Conservation (phyloP, 1,284 basidiomycete species). For the Calocybe gambosa region DNA sequence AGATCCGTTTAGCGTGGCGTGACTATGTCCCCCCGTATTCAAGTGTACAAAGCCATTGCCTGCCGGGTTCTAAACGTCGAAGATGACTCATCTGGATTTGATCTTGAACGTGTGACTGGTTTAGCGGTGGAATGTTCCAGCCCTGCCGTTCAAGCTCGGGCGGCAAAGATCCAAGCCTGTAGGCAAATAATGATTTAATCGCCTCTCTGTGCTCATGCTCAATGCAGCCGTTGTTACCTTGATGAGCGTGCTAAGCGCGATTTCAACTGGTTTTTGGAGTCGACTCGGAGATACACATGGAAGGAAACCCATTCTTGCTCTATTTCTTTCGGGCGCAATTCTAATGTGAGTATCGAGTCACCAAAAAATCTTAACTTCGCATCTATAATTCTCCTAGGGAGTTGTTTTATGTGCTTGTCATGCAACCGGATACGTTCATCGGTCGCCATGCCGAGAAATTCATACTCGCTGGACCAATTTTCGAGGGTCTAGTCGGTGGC, state of each 20-base stretch:
- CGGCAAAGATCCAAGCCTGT: constrained; percentile 41
- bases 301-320: constrained; percentile 36
- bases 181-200: constrained; percentile 11
- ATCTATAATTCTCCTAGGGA: constrained; percentile 29
- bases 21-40: constrained; percentile 40
- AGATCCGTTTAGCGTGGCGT: constrained; percentile 33
- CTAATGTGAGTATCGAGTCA: constrained; percentile 30
- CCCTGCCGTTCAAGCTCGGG: constrained; percentile 33
- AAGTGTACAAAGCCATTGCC: constrained; percentile 40
- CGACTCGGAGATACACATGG: constrained; percentile 41
- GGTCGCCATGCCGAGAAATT: constrained; percentile 35
- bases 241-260: constrained; percentile 43
- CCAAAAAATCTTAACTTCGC: background rate
- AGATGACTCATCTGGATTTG: constrained; percentile 19
- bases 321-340: constrained; percentile 39
- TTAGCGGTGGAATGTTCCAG: constrained; percentile 24
- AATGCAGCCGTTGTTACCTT: constrained; percentile 37
- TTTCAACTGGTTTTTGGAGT: constrained; percentile 48
- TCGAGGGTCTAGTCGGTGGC: constrained; percentile 46
- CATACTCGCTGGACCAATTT: constrained; percentile 40
- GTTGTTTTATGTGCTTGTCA: constrained; percentile 40
- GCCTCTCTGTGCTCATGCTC: constrained; percentile 6
- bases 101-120: constrained; percentile 9
- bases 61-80: constrained; percentile 27
- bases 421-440: constrained; percentile 33